These are phyloP conservation scores for Acer campestre DNA, from an alignment of 345 rosid species.

Conservation along the genomic window DNA sequence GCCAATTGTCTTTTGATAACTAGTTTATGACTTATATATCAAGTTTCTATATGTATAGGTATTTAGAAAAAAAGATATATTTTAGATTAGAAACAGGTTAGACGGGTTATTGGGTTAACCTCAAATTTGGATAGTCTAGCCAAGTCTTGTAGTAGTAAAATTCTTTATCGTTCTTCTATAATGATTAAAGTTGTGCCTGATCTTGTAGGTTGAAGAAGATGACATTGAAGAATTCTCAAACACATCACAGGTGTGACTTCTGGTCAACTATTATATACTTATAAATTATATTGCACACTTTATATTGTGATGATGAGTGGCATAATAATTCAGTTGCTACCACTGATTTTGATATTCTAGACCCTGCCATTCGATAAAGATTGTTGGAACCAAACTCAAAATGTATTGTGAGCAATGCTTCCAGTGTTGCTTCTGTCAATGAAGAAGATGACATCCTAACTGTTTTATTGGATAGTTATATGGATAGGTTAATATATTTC, in stretches of 20 bases:
- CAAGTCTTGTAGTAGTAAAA: background rate
- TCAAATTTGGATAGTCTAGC: too few species aligned
- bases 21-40: background rate
- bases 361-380: background rate
- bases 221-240: constrained; percentile 50
- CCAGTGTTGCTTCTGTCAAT: background rate
- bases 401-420: background rate
- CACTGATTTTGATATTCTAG: background rate
- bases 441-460: background rate
- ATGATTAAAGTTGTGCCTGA: constrained; percentile 11
- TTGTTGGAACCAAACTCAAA: background rate
- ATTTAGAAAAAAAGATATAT: too few species aligned
- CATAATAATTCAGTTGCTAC: background rate
- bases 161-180: background rate
- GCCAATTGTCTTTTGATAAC: too few species aligned
- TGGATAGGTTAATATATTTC: background rate
- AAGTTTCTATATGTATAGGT: background rate
- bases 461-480: background rate
- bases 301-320: background rate
- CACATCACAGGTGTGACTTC: constrained; percentile 45
- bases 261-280: background rate
- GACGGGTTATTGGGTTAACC: too few species aligned
- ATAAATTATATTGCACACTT: background rate
- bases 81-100: too few species aligned
- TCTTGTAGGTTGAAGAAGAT: constrained; percentile 50